Percentiles rank a stretch among this genome's conserved stretches.
Conservation (phyloP, 495 filamentous ascomycete species). For the Tuber indicum region DNA sequence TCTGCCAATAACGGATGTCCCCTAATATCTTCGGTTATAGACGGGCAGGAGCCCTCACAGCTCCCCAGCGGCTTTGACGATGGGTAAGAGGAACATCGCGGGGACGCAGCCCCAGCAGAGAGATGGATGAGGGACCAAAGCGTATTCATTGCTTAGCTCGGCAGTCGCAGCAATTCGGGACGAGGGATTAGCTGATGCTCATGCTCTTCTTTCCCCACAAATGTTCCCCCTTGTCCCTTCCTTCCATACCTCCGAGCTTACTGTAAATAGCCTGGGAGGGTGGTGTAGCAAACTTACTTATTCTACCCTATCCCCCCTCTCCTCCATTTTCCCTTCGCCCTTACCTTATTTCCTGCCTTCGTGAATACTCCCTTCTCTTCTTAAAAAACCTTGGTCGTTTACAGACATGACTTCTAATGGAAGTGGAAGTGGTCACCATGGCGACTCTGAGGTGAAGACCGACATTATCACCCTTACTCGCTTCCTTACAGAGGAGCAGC, state of each 20-base stretch:
- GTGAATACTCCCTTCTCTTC: slow-evolving; percentile 7
- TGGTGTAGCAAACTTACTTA: slow-evolving; percentile 16
- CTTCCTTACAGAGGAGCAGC: slow-evolving; percentile 93
- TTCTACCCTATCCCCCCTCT: slow-evolving; percentile 8
- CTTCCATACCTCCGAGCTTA: slow-evolving; percentile 23
- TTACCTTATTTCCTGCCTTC: slow-evolving; percentile 7
- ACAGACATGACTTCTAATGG: slow-evolving; percentile 37
- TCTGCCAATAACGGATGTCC: neutral
- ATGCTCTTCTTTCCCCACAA: neutral
- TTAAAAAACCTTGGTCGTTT: slow-evolving; percentile 5
- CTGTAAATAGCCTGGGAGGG: slow-evolving; percentile 32
- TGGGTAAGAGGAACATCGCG: neutral
- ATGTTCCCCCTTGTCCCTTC: neutral
- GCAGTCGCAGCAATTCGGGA: slow-evolving; percentile 33
- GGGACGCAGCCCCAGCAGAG: neutral
- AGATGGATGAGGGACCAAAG: neutral
- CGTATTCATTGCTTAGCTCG: slow-evolving; percentile 15
- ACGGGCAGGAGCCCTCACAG: neutral
- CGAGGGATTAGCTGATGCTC: slow-evolving; percentile 3
- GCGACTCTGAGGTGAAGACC: slow-evolving; percentile 75
- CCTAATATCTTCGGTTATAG: neutral
- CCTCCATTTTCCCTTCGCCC: slow-evolving; percentile 6
- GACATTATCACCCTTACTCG: slow-evolving; percentile 91
- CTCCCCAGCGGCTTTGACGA: neutral
- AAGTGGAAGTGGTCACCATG: slow-evolving; percentile 41